Conservation (phyloP, 768 basidiomycete species). For the Macrocybe gigantea region DNA sequence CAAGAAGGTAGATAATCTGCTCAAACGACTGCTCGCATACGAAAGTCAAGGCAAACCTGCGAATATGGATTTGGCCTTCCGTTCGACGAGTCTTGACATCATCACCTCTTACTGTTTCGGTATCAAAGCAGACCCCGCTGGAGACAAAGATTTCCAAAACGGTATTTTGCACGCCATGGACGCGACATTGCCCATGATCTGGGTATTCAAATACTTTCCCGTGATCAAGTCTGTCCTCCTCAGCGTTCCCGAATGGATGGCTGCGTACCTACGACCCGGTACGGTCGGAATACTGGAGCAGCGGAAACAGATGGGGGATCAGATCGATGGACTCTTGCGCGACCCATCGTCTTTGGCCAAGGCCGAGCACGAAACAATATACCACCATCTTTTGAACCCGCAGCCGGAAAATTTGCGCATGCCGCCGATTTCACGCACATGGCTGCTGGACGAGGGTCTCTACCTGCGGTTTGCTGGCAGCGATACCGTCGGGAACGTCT, state of each 20-base stretch:
- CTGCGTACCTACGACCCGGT: constrained; percentile 27
- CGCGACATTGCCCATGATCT: constrained; percentile 28
- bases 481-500: constrained; percentile 36
- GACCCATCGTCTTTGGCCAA: constrained; percentile 23
- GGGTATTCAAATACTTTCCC: constrained; percentile 32
- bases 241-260: constrained; percentile 25
- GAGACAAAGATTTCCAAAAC: constrained; percentile 24
- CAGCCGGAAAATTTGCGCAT: constrained; percentile 23
- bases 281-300: constrained; percentile 28
- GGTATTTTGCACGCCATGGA: constrained; percentile 28
- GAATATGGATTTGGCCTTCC: constrained; percentile 33
- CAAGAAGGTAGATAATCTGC: constrained; percentile 26
- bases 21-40: constrained; percentile 21
- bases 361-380: constrained; percentile 30
- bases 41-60: constrained; percentile 15
- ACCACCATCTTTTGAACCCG: constrained; percentile 29
- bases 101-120: constrained; percentile 35
- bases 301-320: constrained; percentile 24
- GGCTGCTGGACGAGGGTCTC: constrained; percentile 31
- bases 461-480: constrained; percentile 35
- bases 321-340: constrained; percentile 28
- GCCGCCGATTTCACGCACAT: constrained; percentile 23
- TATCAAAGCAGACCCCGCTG: not conserved
- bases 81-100: constrained; percentile 31
- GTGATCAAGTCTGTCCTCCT: constrained; percentile 22